Percentiles rank a stretch among this genome's conserved stretches.
These are phyloP conservation scores for Paramecium pentaurelia DNA, from an alignment of 73 alveolate species.

Conservation along the genomic window DNA sequence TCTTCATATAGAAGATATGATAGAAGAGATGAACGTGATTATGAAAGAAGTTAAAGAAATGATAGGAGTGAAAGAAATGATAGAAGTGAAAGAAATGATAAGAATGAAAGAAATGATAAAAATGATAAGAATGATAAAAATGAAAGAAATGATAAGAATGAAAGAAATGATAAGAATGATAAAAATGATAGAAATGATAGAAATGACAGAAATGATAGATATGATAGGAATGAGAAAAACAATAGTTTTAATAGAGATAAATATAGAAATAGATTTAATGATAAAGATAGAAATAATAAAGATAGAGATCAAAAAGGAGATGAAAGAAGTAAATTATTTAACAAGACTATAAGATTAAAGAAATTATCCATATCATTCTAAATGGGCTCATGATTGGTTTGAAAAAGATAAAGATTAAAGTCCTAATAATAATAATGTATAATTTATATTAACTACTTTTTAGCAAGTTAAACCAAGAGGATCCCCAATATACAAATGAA, in stretches of 20 bases:
- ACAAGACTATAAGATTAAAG: neutral
- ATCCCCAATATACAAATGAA: neutral
- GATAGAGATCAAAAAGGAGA: neutral
- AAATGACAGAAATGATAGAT: neutral
- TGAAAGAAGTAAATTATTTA: neutral
- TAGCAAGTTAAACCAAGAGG: neutral
- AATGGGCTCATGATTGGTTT: neutral
- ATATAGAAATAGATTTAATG: neutral
- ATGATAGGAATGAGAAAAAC: neutral
- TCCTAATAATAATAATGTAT: neutral
- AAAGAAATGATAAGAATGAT: neutral
- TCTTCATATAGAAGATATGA: neutral
- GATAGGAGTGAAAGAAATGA: neutral
- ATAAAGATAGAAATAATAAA: neutral
- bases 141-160: neutral
- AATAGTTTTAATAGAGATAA: neutral
- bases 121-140: neutral
- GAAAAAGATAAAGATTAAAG: neutral
- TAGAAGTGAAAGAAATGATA: neutral
- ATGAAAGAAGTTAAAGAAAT: neutral
- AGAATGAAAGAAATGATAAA: neutral
- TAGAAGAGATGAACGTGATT: neutral
- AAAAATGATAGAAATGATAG: neutral
- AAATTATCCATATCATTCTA: neutral
- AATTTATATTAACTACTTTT: neutral